These are phyloP conservation scores for Glycine latifolia DNA, from an alignment of 306 rosid genomes.

Conservation along the genomic window DNA sequence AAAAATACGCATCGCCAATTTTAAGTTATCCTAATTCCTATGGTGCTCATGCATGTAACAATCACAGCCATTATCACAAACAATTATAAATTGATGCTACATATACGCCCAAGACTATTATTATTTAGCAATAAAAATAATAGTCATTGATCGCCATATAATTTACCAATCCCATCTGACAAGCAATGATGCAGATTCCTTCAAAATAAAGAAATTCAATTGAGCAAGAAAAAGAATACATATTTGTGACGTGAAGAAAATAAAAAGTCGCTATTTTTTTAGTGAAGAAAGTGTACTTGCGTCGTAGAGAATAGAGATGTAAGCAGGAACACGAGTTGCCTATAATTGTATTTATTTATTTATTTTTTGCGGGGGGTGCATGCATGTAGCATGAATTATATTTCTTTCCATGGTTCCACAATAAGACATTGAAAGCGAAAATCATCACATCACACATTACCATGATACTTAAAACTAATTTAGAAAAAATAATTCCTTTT, in stretches of 20 bases:
- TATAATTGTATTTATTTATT: background rate
- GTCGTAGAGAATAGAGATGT: conserved; percentile 4
- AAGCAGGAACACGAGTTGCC: background rate
- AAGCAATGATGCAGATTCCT: conserved; percentile 10
- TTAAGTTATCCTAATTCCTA: too few relatives aligned
- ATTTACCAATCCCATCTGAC: background rate
- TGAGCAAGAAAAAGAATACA: conserved; percentile 15
- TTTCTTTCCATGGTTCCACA: background rate
- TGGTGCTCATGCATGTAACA: too few relatives aligned
- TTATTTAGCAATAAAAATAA: too few relatives aligned
- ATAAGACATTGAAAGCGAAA: background rate
- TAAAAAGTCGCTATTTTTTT: background rate
- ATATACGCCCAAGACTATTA: too few relatives aligned
- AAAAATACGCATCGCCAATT: too few relatives aligned
- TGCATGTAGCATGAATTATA: background rate
- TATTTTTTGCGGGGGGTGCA: background rate
- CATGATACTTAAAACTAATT: background rate
- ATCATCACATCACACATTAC: background rate
- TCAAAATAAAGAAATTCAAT: background rate
- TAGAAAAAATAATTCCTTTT: background rate
- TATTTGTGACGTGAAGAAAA: conserved; percentile 24
- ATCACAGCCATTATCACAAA: too few relatives aligned
- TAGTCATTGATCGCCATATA: too few relatives aligned
- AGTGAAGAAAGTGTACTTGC: conserved; percentile 3
- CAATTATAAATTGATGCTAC: background rate